Base-by-base conservation (phyloP, 2,329 filamentous ascomycete species). In the Colletotrichum sp. region DNA sequence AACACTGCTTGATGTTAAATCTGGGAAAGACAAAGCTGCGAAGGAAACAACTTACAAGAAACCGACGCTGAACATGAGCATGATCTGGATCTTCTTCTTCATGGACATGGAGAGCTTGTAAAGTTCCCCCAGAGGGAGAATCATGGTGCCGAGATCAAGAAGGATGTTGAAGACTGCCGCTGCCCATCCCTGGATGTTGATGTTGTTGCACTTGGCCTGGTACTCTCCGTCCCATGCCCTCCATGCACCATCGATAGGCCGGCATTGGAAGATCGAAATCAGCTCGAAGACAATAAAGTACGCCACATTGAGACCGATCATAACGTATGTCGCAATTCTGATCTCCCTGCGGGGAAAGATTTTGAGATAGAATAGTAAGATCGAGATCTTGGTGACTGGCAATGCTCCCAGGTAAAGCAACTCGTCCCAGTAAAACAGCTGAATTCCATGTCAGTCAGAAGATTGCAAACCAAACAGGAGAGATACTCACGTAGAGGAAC, bases 11-110 rank as follows among this genome's bases (percentile, higher is more conserved):
- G 0, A 18, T 21, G n/a, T 18, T 39, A 15, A 10, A 3, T 3
- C 8, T 3, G 6, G 5, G 8, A 16, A 12, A 26, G n/a, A 1
- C 21, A 2, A 64, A 18, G 15, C 1, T 9, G 3, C 0, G 6
- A 13, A 5, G 10, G 4, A 39, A 21, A 44, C 1, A 30, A 78
- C 80, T 80, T 67, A 83, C 82, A 86, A 85, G 9, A 81, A 79
- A 1, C 88, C 87, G 24, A 88, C 82, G 9, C 81, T 81, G 73
- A 89, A 88, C 86, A 89, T 88, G 55, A 88, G 70, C n/a, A 81
- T 80, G 8, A 88, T 82, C 28, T 84, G 81, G 6, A 86, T 34
- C 79, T 87, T 89, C 81, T 87, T 88, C 79, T 85, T 86, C 78
- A 81, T 84, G 34, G 83, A 82, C 24, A 89, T 78, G 9, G 85